phyloP scores from a whole-genome alignment of 169 alveolate species.

The Toxoplasma gondii region DNA sequence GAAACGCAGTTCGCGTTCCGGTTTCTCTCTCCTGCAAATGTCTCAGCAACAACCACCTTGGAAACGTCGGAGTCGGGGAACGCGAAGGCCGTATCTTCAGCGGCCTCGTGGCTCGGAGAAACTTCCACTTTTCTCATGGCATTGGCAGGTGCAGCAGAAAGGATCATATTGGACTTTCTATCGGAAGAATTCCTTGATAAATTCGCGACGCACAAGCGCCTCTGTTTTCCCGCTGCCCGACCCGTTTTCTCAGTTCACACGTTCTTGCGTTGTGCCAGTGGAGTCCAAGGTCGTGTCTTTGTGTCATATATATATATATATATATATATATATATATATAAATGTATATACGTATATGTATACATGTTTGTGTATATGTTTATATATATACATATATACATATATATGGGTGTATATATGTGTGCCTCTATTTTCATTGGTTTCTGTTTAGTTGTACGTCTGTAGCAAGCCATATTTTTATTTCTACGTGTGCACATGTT shows the following conservation, averaged over 20 bases:
- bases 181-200: not conserved
- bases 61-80: conserved; percentile 89
- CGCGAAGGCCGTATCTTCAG: conserved; percentile 90
- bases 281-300: not conserved
- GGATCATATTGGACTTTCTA: not conserved
- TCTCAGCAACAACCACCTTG: conserved; percentile 81
- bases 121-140: conserved; percentile 87
- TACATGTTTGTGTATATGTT: not conserved
- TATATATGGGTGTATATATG: not conserved
- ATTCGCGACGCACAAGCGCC: not conserved
- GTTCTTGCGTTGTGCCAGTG: not conserved
- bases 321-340: not conserved
- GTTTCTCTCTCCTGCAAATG: not conserved
- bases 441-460: too few species aligned
- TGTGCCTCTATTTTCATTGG: too few species aligned
- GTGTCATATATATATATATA: not conserved
- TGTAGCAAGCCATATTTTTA: too few species aligned
- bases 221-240: not conserved
- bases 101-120: conserved; percentile 78
- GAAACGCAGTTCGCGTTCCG: not conserved
- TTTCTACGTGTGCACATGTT: too few species aligned
- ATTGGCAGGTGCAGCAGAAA: conserved; percentile 74
- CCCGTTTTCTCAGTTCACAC: not conserved
- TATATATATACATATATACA: too few species aligned
- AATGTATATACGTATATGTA: not conserved